Conservation (phyloP, 2,329 filamentous ascomycete species). For the Cladophialophora yegresii region DNA sequence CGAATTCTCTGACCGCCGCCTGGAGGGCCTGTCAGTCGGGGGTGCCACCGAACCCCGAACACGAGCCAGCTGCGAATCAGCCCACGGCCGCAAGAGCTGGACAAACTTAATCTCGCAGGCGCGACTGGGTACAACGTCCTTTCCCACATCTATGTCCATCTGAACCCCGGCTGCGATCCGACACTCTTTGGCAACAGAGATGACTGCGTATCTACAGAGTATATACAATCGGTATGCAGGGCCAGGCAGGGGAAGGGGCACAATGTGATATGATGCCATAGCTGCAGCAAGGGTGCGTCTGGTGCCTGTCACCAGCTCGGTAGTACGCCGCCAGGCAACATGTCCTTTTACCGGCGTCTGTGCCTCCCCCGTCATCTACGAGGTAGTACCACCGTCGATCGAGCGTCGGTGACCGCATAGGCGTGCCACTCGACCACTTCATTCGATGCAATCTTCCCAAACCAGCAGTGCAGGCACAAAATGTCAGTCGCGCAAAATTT, state of each 20-base stretch:
- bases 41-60: not conserved
- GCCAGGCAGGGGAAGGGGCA: slow-evolving; percentile 3
- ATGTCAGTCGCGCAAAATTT: not conserved
- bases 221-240: slow-evolving; percentile 11
- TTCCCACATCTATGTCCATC: not conserved
- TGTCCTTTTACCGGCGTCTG: not conserved
- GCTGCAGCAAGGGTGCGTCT: not conserved
- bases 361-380: slow-evolving; percentile 4
- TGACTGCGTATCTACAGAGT: not conserved
- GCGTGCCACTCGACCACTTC: not conserved
- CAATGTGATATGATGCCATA: slow-evolving; percentile 6
- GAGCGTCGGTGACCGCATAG: slow-evolving; percentile 1
- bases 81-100: not conserved
- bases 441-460: not conserved
- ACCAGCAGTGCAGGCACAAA: not conserved
- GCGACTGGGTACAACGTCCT: not conserved
- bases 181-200: not conserved
- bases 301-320: not conserved
- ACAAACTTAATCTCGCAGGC: not conserved
- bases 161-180: not conserved
- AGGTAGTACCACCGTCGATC: not conserved
- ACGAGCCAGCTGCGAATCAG: not conserved
- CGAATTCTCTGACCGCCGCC: not conserved
- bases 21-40: not conserved
- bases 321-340: not conserved